phyloP scores from a whole-genome alignment of 2,329 filamentous ascomycete species.

The Xylaria sp. region DNA sequence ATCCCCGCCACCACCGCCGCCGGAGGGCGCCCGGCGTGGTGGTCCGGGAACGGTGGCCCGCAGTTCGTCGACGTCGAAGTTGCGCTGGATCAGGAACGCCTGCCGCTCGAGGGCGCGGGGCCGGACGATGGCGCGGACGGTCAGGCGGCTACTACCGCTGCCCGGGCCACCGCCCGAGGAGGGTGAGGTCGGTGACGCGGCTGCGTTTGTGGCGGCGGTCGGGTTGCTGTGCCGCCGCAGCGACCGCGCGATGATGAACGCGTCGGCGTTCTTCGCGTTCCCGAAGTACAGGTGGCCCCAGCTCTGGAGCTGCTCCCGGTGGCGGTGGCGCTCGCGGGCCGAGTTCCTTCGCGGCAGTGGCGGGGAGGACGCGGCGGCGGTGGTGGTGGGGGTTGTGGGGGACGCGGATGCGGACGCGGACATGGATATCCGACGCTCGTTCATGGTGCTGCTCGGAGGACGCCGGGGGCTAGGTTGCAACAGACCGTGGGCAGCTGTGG shows the following conservation, averaged over 20 bases:
- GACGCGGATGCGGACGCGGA: slow-evolving; percentile 1
- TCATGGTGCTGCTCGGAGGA: slow-evolving; percentile 3
- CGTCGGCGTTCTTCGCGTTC: slow-evolving; percentile 46
- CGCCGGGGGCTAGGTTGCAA: not conserved
- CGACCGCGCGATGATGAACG: slow-evolving; percentile 48
- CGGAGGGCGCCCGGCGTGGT: slow-evolving; percentile 7
- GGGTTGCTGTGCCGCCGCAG: slow-evolving; percentile 41
- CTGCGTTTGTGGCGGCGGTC: not conserved
- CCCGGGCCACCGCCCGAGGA: not conserved
- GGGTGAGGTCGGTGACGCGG: not conserved
- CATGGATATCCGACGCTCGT: not conserved
- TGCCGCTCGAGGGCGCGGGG: slow-evolving; percentile 45
- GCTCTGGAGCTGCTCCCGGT: slow-evolving; percentile 42
- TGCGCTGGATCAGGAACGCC: slow-evolving; percentile 52
- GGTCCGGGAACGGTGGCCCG: slow-evolving; percentile 49
- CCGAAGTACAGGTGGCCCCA: slow-evolving; percentile 48
- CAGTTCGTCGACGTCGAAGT: slow-evolving; percentile 53
- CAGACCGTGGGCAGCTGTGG: not conserved
- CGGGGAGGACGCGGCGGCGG: not conserved
- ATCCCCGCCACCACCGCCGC: no score
- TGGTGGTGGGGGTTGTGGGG: not conserved
- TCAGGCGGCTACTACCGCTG: slow-evolving; percentile 30
- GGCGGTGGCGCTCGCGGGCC: slow-evolving; percentile 17
- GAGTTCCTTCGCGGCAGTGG: slow-evolving; percentile 25
- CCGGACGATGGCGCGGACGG: slow-evolving; percentile 48